Conservation (phyloP, 495 filamentous ascomycete species). For the Jackrogersella minutella region DNA sequence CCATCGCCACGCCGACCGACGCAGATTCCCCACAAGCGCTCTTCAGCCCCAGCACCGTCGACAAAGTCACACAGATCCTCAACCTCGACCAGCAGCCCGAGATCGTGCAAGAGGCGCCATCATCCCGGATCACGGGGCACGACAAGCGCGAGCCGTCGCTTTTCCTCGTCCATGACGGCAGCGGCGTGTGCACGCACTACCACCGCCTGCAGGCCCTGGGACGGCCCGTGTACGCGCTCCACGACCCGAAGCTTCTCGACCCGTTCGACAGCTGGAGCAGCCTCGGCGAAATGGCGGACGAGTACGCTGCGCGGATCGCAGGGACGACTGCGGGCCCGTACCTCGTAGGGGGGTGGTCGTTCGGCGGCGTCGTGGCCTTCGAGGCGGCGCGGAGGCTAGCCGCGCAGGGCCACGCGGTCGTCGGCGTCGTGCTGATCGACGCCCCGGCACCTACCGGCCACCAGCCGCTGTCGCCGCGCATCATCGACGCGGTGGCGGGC, state of each 20-base stretch:
- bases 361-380: constrained; percentile 5
- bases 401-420: background rate
- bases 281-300: background rate
- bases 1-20: background rate
- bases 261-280: background rate
- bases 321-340: background rate
- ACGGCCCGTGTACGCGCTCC: background rate
- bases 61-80: background rate
- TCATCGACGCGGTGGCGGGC: constrained; percentile 1
- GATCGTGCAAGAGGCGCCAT: background rate
- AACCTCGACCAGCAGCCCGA: background rate
- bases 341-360: background rate
- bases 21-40: background rate
- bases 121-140: background rate
- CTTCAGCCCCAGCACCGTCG: background rate
- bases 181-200: constrained; percentile 8
- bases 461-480: background rate
- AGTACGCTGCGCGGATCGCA: background rate
- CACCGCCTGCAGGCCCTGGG: background rate
- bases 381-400: background rate
- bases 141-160: background rate
- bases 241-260: background rate
- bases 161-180: background rate
- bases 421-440: background rate
- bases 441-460: background rate